Percentiles rank a stretch among this genome's conserved stretches.
These are phyloP conservation scores for Sporodiniella umbellata DNA, from an alignment of 371 early-diverging fungal genomes.

Conservation along the genomic window DNA sequence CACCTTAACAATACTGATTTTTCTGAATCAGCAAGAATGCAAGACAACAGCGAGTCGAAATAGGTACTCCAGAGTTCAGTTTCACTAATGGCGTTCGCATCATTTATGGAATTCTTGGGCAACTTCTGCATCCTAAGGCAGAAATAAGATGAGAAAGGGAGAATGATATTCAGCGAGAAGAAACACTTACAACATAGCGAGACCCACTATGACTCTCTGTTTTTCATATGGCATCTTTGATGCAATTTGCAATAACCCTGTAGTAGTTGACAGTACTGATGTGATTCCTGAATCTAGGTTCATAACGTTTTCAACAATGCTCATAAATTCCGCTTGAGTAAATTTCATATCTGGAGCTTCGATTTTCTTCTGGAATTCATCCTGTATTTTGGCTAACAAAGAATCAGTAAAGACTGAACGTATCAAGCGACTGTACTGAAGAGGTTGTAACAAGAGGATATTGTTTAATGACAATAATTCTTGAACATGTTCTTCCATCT, in stretches of 20 bases:
- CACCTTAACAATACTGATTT: slow-evolving; percentile 24
- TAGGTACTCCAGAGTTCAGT: slow-evolving; percentile 27
- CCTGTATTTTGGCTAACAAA: slow-evolving; percentile 13
- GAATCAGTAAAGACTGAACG: slow-evolving; percentile 11
- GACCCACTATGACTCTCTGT: slow-evolving; percentile 16
- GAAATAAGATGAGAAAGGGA: no score
- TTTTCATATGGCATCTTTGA: slow-evolving; percentile 16
- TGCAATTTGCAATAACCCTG: slow-evolving; percentile 13
- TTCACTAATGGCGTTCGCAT: slow-evolving; percentile 21
- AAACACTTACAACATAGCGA: slow-evolving; percentile 19
- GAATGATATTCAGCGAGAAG: no score
- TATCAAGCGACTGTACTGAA: slow-evolving; percentile 11
- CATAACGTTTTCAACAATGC: slow-evolving; percentile 15
- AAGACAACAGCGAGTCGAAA: slow-evolving; percentile 25
- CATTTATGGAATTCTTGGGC: slow-evolving; percentile 15
- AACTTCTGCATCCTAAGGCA: slow-evolving; percentile 12
- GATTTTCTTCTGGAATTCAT: slow-evolving; percentile 13
- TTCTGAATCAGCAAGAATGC: slow-evolving; percentile 21
- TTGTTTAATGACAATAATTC: slow-evolving; percentile 12
- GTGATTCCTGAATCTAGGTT: slow-evolving; percentile 14
- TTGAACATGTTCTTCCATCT: slow-evolving; percentile 13
- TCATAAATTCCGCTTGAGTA: slow-evolving; percentile 13
- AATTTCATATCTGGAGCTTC: slow-evolving; percentile 11
- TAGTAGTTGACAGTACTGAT: slow-evolving; percentile 14
- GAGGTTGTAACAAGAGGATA: slow-evolving; percentile 10